Base-by-base conservation (phyloP, 108 stramenopile genomes). In the Cyclotella baltica region DNA sequence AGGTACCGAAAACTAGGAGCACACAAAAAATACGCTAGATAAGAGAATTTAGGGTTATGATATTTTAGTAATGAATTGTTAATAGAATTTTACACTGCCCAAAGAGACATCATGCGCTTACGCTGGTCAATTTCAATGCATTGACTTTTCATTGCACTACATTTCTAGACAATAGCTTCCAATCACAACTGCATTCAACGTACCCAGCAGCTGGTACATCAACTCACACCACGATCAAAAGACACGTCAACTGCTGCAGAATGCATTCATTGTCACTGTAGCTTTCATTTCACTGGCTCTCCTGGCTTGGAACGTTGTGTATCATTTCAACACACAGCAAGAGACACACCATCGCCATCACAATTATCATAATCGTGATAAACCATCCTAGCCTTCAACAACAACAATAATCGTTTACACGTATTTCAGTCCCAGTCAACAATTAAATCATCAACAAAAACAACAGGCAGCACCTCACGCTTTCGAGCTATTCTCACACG, bases 191-290 rank as follows among this genome's bases (percentile, higher is more conserved):
- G n/a, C n/a, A n/a, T n/a, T n/a, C n/a, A n/a, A 80, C 67, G 58
- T 74, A 57, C 80, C 80, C 6, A 80, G 73, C 56, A 46, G 48
- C 40, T 80, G 72, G 72, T 80, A 80, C 51, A 13, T 29, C 29
- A 62, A 74, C 23, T 28, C 72, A 53, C 80, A 67, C 18, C 64
- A 47, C 28, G 46, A 15, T 22, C 72, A 74, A 70, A 57, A 47
- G 58, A 69, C 20, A 25, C 67, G 52, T 23, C 67, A 62, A 23
- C 67, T 57, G 18, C n/a, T 62, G 29, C 67, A 70, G 38, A 25
- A 68, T 31, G 51, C 67, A 23, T 62, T 73, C 2, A 55, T 66
- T 35, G 28, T 55, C 55, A 22, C 30, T 28, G 59, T 69, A 8
- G 59, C 73, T 19, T 0, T 63, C 16, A 6, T 67, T 27, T 33